phyloP scores from a whole-genome alignment of 805 yeast genomes.

The Maudiozyma serrabonitensis region DNA sequence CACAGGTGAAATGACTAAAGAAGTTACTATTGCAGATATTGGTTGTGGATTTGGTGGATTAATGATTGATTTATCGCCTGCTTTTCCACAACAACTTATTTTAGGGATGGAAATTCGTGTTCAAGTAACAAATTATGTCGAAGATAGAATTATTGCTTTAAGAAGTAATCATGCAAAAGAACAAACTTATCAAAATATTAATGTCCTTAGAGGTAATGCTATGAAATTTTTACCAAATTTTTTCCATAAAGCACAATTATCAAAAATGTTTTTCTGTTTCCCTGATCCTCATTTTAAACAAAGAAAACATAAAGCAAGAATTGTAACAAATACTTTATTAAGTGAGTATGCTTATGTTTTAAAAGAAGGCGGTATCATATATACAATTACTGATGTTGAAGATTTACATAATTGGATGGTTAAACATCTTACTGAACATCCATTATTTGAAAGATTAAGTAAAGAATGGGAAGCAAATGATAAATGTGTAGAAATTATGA shows the following conservation, averaged over 20 bases:
- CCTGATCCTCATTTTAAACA: conserved; percentile 99
- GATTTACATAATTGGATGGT: conserved; percentile 97
- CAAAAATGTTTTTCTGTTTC: conserved; percentile 94
- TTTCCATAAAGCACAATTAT: conserved; percentile 69
- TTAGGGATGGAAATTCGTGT: conserved; percentile 97
- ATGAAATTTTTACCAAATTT: conserved; percentile 97
- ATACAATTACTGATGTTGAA: conserved; percentile 91
- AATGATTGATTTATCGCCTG: conserved; percentile 66
- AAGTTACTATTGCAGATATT: conserved; percentile 85
- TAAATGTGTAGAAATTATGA: conserved; percentile 78
- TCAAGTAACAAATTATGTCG: conserved; percentile 94
- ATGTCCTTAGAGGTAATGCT: conserved; percentile 88
- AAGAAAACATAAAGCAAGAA: conserved; percentile 94
- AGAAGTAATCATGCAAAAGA: conserved; percentile 38
- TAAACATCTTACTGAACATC: conserved; percentile 80
- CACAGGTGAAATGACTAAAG: conserved; percentile 34
- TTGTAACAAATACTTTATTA: conserved; percentile 78
- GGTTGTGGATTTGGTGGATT: conserved; percentile 98
- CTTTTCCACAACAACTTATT: conserved; percentile 61
- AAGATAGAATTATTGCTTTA: conserved; percentile 86
- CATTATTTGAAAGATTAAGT: conserved; percentile 72
- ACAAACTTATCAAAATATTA: conserved; percentile 60
- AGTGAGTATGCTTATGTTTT: conserved; percentile 89
- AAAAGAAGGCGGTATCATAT: conserved; percentile 76
- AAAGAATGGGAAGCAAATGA: conserved; percentile 75